Evolutionary conservation across 148 eudicot genomes (phyloP).

Genomic region (Rhododendron henanense): DNA sequence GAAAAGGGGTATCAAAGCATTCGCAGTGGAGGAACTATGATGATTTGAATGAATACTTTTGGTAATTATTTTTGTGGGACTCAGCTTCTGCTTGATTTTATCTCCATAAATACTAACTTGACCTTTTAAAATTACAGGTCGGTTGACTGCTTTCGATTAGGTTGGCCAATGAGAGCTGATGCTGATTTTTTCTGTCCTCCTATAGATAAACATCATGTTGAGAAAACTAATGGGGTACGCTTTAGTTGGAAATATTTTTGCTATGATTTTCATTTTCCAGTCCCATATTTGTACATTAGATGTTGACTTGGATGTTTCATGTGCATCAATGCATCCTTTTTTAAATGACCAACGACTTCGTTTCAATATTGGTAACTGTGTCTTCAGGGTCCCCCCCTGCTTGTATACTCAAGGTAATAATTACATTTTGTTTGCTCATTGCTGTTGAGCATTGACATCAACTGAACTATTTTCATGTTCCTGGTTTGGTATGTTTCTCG

Average conservation of each 20-base stretch:
- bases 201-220: slow-evolving; percentile 23
- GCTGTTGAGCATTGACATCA: neutral
- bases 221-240: slow-evolving; percentile 57
- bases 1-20: slow-evolving; percentile 78
- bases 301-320: neutral
- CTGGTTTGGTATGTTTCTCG: neutral
- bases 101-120: neutral
- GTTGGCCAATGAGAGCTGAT: slow-evolving; percentile 99
- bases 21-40: slow-evolving; percentile 99
- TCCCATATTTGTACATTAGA: neutral
- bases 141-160: slow-evolving; percentile 85
- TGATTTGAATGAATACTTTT: slow-evolving; percentile 95
- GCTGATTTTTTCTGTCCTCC: slow-evolving; percentile 79
- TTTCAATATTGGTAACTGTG: neutral
- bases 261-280: neutral
- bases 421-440: neutral
- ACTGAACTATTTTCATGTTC: neutral
- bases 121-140: slow-evolving; percentile 48
- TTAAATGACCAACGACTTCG: neutral
- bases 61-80: slow-evolving; percentile 37
- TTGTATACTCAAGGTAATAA: neutral
- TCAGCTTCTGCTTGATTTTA: neutral
- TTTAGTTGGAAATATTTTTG: neutral
- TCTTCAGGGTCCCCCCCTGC: neutral
- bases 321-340: neutral